Base-by-base conservation (phyloP, 805 yeast species). In the Torulaspora microellipsoides region DNA sequence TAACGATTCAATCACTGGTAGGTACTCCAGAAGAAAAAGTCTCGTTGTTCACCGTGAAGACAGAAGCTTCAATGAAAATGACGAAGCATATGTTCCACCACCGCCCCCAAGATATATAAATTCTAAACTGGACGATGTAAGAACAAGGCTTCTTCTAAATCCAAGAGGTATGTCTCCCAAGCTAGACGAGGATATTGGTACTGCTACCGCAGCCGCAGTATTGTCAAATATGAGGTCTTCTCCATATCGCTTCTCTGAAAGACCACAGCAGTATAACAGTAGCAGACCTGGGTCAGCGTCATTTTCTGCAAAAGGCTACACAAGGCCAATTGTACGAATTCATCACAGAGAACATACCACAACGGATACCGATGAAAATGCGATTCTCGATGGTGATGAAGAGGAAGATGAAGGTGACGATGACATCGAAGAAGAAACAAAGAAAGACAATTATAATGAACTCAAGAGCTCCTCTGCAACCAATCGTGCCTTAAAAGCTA, bases 211-310 rank as follows among this genome's bases (percentile, higher is more conserved):
- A 1, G 67, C 65, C 4, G 64, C 60, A 1, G 65, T 60, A 2
- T 40, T 63, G 27, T 62, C 66, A 3, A 60, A 54, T 33, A 56
- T 63, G 63, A 53, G 66, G 42, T 63, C 67, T 10, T 61, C 67
- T 2, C 67, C 67, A 4, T 61, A 54, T 36, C 51, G 46, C 36
- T 45, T 59, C 40, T 34, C 48, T 27, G 51, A 54, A 36, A 43
- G 55, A 36, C 36, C 52, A n/a, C 39, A 45, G 20, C 40, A 43
- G 36, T 31, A 41, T 20, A 32, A 13, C 9, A 37, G 35, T 8
- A 55, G 56, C 36, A 54, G 64, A 35, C 64, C 65, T 13, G 55
- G 55, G 17, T 62, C 66, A 5, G 53, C 65, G 10, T 50, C 62
- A 11, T 51, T 50, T 25, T 48, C 61, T 10, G 42, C 50, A 27